Evolutionary conservation across 1,284 basidiomycete species (phyloP), one percentile per base, ranked within the genome.

Genomic region (Ustilago vetiveriae): DNA sequence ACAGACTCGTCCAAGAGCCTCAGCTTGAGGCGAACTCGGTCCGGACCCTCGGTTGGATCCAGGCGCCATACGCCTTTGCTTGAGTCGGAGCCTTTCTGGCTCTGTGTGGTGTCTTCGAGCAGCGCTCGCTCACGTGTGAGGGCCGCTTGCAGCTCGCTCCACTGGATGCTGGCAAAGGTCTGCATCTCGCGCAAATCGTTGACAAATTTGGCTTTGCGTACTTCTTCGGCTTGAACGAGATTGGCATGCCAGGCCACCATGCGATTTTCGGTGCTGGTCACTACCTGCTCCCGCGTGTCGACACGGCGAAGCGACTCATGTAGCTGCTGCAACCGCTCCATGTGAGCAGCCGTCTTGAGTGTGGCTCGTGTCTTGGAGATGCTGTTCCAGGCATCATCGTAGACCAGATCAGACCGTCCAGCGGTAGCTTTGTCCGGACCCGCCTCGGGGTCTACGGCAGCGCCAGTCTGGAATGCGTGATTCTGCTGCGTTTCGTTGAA

Each of bases 31-130:
- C 81, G 66, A 43, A 75, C 72, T 4, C 80, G 64, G 24, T 60
- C 45, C 2, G 80, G 81, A 0, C 81, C 81, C 46, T 82, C 80
- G 16, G 79, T 82, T 0, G 80, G 62, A 44, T 82, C 80, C 17
- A 81, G 62, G 19, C 60, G 57, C 72, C 75, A 80, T 16, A 56
- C 23, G n/a, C 43, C 21, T 42, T 57, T 55, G 43, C 17, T n/a
- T 6, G 26, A 21, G 8, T 36, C 49, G 7, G 7, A n/a, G n/a
- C 23, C 32, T 10, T 35, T 24, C 6, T 42, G 22, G 16, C 11
- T 14, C 9, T 27, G 19, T 4, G 17, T 4, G 13, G 30, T 35
- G 6, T 26, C 30, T 10, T 50, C 57, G 11, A 78, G 45, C 41
- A 76, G 33, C 22, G 65, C 67, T 3, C 68, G 29, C 24, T 75